A percentile compares a stretch with the other conserved stretches of the same genome.
phyloP scores from a whole-genome alignment of 306 rosid species.

The Hippophae gyantsensis region DNA sequence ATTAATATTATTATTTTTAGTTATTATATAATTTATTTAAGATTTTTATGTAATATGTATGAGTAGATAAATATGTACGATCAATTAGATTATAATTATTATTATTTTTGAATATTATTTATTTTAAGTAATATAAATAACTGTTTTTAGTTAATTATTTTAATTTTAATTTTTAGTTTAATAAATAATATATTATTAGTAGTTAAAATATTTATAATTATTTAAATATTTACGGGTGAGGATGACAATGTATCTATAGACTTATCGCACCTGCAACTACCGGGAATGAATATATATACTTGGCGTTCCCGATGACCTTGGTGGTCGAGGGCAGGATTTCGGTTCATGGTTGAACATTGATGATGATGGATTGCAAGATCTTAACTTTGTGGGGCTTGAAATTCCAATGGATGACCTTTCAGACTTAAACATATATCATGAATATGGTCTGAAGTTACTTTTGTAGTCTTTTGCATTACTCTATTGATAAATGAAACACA shows the following conservation, averaged over 20 bases:
- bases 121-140: no score
- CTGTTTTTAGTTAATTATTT: no score
- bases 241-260: slow-evolving; percentile 73
- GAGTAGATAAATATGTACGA: no score
- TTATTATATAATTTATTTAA: no score
- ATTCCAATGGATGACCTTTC: slow-evolving; percentile 99
- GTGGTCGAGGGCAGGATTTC: slow-evolving; percentile 77
- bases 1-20: no score
- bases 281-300: slow-evolving; percentile 92
- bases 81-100: no score
- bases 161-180: no score
- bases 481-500: slow-evolving; percentile 81
- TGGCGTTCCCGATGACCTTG: slow-evolving; percentile 69
- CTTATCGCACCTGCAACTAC: slow-evolving; percentile 52
- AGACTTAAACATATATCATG: slow-evolving; percentile 60
- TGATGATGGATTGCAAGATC: slow-evolving; percentile 81
- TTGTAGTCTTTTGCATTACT: slow-evolving; percentile 89
- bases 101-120: no score
- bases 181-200: no score
- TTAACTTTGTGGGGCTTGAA: slow-evolving; percentile 97
- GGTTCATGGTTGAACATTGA: slow-evolving; percentile 97
- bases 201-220: no score
- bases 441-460: slow-evolving; percentile 79
- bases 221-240: no score
- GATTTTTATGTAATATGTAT: no score